A percentile compares a stretch with the other conserved stretches of the same genome.
Conservation (phyloP, 331 rosid species). For the Erythrophleum ivorense region DNA sequence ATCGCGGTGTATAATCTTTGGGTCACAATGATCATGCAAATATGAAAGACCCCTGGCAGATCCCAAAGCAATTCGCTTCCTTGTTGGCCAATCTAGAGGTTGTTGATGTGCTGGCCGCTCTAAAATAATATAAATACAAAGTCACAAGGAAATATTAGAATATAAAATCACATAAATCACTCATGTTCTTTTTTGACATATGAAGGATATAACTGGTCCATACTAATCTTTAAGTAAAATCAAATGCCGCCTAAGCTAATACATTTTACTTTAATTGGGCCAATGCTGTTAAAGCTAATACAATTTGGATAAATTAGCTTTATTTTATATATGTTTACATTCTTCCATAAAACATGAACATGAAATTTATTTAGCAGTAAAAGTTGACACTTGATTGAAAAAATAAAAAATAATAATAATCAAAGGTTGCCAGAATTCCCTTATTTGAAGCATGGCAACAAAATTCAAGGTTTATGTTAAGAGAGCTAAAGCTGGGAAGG, state of each 20-base stretch:
- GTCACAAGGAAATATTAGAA: not conserved
- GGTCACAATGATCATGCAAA: constrained; percentile 82
- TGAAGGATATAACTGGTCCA: not conserved
- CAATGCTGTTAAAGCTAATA: not conserved
- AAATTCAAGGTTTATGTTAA: not conserved
- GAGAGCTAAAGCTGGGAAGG: not conserved
- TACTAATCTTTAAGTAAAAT: not conserved
- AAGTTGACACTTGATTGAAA: not conserved
- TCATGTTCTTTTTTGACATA: not conserved
- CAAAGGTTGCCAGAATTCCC: not conserved
- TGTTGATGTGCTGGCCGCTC: constrained; percentile 73
- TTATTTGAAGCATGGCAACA: not conserved
- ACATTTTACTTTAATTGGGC: not conserved
- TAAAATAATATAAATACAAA: constrained; percentile 39
- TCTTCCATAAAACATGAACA: not conserved
- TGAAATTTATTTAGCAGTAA: not conserved
- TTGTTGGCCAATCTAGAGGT: constrained; percentile 82
- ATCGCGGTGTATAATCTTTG: constrained; percentile 82
- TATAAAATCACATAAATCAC: not conserved
- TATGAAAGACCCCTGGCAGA: constrained; percentile 89
- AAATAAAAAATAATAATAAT: not conserved
- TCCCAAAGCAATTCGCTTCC: constrained; percentile 79
- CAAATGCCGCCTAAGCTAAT: not conserved
- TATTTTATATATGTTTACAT: not conserved
- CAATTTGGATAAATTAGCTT: constrained; percentile 12